These are phyloP conservation scores for Hygrophorus pudorinus DNA, from an alignment of 768 basidiomycete species.

Conservation along the genomic window DNA sequence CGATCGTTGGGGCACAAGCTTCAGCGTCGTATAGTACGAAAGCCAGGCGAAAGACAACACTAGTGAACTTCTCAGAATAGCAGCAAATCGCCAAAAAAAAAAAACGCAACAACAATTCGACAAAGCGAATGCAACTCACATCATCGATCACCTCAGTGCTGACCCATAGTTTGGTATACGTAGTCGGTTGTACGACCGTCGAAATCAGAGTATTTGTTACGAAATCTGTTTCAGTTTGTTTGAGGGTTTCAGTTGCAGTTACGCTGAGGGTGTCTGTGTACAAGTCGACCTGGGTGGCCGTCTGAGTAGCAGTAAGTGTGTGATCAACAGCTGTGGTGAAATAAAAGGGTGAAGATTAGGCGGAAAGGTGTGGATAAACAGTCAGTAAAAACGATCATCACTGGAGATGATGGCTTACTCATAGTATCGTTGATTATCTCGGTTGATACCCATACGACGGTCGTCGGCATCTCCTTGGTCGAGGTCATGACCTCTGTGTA, in stretches of 20 bases:
- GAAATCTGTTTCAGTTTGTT: constrained; percentile 36
- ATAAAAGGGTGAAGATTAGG: not conserved
- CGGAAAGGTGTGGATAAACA: not conserved
- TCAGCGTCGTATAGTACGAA: too few species aligned
- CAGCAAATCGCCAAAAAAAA: too few species aligned
- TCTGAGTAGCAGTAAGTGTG: constrained; percentile 31
- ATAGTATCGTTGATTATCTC: constrained; percentile 46
- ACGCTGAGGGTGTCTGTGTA: constrained; percentile 45
- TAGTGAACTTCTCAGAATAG: too few species aligned
- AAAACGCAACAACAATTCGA: too few species aligned
- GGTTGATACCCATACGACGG: constrained; percentile 56
- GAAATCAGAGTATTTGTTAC: constrained; percentile 44
- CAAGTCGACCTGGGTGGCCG: constrained; percentile 20
- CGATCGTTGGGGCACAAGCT: too few species aligned
- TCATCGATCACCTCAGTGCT: constrained; percentile 51
- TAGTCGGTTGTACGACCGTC: constrained; percentile 48
- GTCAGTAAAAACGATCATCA: not conserved
- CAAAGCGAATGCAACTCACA: constrained; percentile 23
- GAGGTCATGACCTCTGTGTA: constrained; percentile 39
- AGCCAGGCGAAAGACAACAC: too few species aligned
- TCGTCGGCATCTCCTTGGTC: constrained; percentile 47
- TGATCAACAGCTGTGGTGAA: constrained; percentile 20
- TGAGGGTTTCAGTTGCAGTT: constrained; percentile 49
- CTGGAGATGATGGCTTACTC: not conserved
- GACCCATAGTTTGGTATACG: constrained; percentile 42